Evolutionary conservation across 2,329 filamentous ascomycete species (phyloP), one percentile per base, ranked within the genome.

Genomic region (Pyrenochaeta sp.): DNA sequence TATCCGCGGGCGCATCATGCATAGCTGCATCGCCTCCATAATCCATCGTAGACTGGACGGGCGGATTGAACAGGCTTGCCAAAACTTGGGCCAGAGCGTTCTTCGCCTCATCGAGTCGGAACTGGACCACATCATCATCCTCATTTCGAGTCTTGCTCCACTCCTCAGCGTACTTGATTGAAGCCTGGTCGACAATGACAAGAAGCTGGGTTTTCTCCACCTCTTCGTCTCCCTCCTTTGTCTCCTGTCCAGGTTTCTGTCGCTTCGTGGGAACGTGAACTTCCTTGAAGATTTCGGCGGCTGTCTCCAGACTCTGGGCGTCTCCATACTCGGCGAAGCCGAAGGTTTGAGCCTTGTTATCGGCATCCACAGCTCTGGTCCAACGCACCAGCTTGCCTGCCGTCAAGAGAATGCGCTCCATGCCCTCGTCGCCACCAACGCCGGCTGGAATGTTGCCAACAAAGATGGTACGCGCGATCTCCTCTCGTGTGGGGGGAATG

Each of bases 261-360:
- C 86, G 88, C 74, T 90, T 89, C 27, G 85, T 77, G 20, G 94
- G 94, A 35, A 97, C 83, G 65, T 90, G 80, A 52, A 96, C 79
- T 60, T 94, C 87, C 67, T 85, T 85, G 60, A 96, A 82, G 43
- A 96, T 83, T 69, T 95, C 90, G 41, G 92, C 85, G 29, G 93
- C 94, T 30, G 87, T 87, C 68, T 87, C 85, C 57, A 99, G 79
- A 55, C 91, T 93, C 71, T 96, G 89, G 17, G 87, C 85, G 69
- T 97, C 92, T 52, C 96, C 93, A 71, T 89, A 99, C 72, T 96
- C 89, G 47, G 93, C 94, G 73, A 99, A 97, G 10, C 93, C 94
- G 77, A 97, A 97, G 52, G 86, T 87, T 72, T 87, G 86, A 42
- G 86, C 85, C 73, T 93, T 94, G 55, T 88, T 84, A 55, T 90